Base-by-base conservation (phyloP, 768 basidiomycete genomes). In the Lactarius deliciosus region DNA sequence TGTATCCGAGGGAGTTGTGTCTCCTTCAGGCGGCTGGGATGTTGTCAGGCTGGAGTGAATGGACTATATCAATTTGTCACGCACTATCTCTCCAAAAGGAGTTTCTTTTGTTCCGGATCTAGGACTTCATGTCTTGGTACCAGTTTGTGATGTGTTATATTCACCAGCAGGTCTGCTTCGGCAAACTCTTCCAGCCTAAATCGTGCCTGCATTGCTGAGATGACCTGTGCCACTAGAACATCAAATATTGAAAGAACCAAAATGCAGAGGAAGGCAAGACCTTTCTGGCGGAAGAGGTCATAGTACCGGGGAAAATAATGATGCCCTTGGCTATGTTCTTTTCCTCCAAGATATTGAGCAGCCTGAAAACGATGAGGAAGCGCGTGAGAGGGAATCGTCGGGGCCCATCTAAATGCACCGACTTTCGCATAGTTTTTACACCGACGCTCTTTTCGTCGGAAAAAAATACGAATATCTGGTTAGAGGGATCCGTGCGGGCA, bases 371-470 rank as follows among this genome's bases (percentile, higher is more conserved):
- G 22, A n/a, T 8, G 50, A 20, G 59, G 38, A 16, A 59, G 5
- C 54, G 61, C 58, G 40, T 69, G 64, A 58, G 36, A 60, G 36
- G 32, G 36, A 28, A 41, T 55, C 3, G 25, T 43, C 57, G 58
- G 41, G 25, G 3, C n/a, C 18, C 25, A 20, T 50, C 4, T n/a
- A 53, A 63, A 59, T 20, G 28, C 32, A 50, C 90, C 63, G 76
- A 97, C 96, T 94, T 96, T 80, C 95, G 83, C 94, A 98, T 98
- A 4, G 95, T 94, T 78, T 97, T 96, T 54, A 98, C 94, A 66
- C 95, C 93, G 8, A 98, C 97, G 73, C 92, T 94, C 76, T 81
- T 85, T 77, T 98, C 97, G 56, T 96, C 94, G n/a, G 94, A 88
- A 78, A 96, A 99, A 76, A 92, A 98, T 22, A 98, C 81, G 72